Evolutionary conservation across 148 eudicot species (phyloP).

Genomic region (Camellia sinensis): DNA sequence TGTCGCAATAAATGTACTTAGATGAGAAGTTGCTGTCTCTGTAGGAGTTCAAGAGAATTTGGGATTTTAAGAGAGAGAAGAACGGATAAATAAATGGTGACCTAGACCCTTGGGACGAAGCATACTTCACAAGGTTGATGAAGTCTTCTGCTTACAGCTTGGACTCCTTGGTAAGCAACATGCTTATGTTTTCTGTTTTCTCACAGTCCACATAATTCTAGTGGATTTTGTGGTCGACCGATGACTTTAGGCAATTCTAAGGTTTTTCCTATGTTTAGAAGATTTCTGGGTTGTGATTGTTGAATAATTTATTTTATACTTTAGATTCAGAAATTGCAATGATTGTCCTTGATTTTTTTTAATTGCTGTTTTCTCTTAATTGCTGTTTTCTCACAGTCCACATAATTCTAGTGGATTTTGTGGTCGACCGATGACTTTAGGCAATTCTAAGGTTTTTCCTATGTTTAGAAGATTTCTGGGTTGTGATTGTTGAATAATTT

Average conservation of each 20-base stretch:
- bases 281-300: not conserved
- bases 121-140: conserved; percentile 74
- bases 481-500: conserved; percentile 5
- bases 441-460: not conserved
- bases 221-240: not conserved
- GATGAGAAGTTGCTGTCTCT: conserved; percentile 6
- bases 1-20: not conserved
- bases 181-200: not conserved
- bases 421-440: not conserved
- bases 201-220: not conserved
- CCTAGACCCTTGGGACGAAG: conserved; percentile 95
- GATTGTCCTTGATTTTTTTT: not conserved
- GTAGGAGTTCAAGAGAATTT: conserved; percentile 68
- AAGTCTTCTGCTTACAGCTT: conserved; percentile 64
- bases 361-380: too few relatives aligned
- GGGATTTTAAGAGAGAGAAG: conserved; percentile 55
- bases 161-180: conserved; percentile 59
- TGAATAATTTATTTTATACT: not conserved
- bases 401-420: not conserved
- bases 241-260: not conserved
- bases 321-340: not conserved
- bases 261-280: not conserved
- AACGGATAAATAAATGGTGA: conserved; percentile 51
- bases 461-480: not conserved
- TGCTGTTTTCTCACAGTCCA: not conserved